These are phyloP conservation scores for Neophaeococcomyces mojaviensis DNA, from an alignment of 2,329 filamentous ascomycete genomes.

Conservation along the genomic window DNA sequence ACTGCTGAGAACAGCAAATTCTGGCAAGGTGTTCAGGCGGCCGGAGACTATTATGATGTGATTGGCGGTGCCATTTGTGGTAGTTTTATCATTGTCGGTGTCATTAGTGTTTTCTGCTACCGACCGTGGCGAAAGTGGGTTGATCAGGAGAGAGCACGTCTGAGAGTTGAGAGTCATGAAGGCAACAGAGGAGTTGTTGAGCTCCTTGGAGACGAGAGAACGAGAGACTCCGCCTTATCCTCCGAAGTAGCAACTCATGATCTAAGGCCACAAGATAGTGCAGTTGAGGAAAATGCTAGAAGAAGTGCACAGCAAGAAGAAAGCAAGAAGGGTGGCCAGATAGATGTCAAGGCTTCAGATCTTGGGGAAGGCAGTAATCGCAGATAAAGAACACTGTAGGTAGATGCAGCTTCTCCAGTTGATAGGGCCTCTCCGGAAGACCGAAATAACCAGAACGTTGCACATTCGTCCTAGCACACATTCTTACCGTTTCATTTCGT, in stretches of 20 bases:
- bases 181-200: slow-evolving; percentile 1
- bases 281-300: too few species aligned
- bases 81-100: slow-evolving; percentile 70
- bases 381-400: not conserved
- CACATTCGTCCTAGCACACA: too few species aligned
- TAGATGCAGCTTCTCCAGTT: not conserved
- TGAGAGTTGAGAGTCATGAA: slow-evolving; percentile 4
- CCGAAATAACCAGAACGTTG: too few species aligned
- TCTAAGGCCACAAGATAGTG: not conserved
- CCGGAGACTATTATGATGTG: slow-evolving; percentile 75
- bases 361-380: not conserved
- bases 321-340: not conserved
- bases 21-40: slow-evolving; percentile 76
- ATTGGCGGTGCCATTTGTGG: slow-evolving; percentile 82
- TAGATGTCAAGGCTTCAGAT: not conserved
- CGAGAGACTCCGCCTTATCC: not conserved
- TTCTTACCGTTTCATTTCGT: too few species aligned
- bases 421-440: not conserved
- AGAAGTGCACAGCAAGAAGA: too few species aligned
- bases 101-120: slow-evolving; percentile 67
- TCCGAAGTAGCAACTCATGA: not conserved
- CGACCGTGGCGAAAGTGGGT: slow-evolving; percentile 66
- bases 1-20: slow-evolving; percentile 52
- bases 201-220: not conserved
- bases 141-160: slow-evolving; percentile 29